Evolutionary conservation across 306 rosid genomes (phyloP).

Genomic region (Dalbergia cultrata): DNA sequence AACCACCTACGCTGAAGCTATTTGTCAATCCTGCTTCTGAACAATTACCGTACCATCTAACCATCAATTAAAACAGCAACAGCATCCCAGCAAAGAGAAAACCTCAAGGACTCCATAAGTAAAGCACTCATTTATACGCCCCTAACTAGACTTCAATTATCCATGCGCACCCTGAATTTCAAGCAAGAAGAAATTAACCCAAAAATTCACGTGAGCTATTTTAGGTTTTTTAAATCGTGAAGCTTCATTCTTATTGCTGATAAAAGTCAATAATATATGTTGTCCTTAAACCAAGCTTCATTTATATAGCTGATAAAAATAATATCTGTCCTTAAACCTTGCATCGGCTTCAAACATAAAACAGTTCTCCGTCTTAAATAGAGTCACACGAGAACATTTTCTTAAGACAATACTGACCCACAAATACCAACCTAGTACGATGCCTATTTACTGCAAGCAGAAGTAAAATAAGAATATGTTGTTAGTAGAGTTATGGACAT

Average conservation of each 20-base stretch:
- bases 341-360: conserved; percentile 6
- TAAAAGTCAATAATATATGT: conserved; percentile 8
- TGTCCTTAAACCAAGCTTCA: conserved; percentile 7
- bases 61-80: conserved; percentile 46
- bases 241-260: conserved; percentile 6
- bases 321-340: not conserved
- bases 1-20: conserved; percentile 50
- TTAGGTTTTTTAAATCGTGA: not conserved
- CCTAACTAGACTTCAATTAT: conserved; percentile 51
- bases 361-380: conserved; percentile 1
- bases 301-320: conserved; percentile 7
- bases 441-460: conserved; percentile 30
- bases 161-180: conserved; percentile 55
- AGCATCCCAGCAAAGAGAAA: conserved; percentile 48
- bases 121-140: conserved; percentile 52
- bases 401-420: not conserved
- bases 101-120: conserved; percentile 38
- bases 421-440: conserved; percentile 19
- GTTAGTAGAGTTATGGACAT: conserved; percentile 27
- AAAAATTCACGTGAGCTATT: conserved; percentile 17
- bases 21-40: conserved; percentile 52
- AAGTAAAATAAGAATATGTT: conserved; percentile 13
- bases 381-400: not conserved
- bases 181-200: conserved; percentile 38
- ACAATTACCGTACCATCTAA: conserved; percentile 46